Evolutionary conservation across 2,329 filamentous ascomycete genomes (phyloP), one percentile per base, ranked within the genome.

Genomic region (Alternaria novae-zelandiae): DNA sequence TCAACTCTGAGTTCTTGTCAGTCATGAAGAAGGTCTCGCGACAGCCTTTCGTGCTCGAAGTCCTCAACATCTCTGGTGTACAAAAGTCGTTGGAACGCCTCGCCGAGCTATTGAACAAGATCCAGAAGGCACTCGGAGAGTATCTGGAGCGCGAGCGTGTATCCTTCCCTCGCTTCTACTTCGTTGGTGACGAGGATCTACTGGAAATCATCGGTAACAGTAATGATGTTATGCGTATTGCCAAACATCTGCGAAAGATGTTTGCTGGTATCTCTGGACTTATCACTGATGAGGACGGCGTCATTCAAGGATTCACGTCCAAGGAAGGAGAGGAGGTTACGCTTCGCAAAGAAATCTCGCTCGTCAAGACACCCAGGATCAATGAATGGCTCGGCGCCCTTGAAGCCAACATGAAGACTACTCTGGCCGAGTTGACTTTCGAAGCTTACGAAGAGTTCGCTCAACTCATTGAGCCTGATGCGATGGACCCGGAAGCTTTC

Each of bases 181-280:
- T 99, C 74, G 96, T 99, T 60, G 96, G 96, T 79, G 96, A 99
- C 74, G 96, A 99, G 78, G 96, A 99, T 81, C 84, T 99, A 61
- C 86, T 99, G 23, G 96, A 99, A 80, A 99, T 99, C 82, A 99
- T 99, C 69, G 96, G 96, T 78, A 99, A 99, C 80, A 98, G 95
- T 83, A 97, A 97, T 75, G 96, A 99, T 76, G 97, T 95, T 10
- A 83, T 96, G 64, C 94, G 96, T 58, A 96, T 99, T 70, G 93
- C 96, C 44, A 99, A 99, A 80, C 96, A 99, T 83, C 94, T 99
- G 85, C 95, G 97, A 80, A 99, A 99, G 85, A 99, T 99, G 96
- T 99, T 99, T 84, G 96, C 96, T 67, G 96, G 96, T 66, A 86
- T 99, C 51, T 95, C 91, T 5, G 96, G 96, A 4, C 87, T 99